Evolutionary conservation across 345 rosid genomes (phyloP), one percentile per base, ranked within the genome.

Genomic region (Melaleuca quinquenervia): DNA sequence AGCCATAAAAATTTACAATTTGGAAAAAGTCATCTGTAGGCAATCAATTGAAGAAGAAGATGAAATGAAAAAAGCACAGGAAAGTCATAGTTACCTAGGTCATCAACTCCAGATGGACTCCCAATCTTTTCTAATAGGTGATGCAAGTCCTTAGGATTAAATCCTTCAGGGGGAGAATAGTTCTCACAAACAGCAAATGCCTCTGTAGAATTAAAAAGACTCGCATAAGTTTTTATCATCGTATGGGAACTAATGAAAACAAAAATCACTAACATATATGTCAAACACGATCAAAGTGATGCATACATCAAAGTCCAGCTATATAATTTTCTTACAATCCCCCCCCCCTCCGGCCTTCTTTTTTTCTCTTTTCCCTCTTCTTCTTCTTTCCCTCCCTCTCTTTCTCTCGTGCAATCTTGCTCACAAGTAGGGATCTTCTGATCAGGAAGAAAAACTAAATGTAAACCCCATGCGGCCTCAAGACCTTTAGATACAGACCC

Each of bases 171-270:
- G 55, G 98, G 98, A 60, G 96, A 91, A 92, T 94, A 96, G 87
- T 97, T 97, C 85, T 97, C 99, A 60, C 99, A 97, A 56, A 95
- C 97, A 11, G 98, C 98, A 86, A 97, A 97, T 83, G 99, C 98
- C 96, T 97, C 99, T 96, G 91, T 84, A 55, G 44, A 50, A 22
- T 29, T 80, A 52, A 80, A 15, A 82, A 49, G 9, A 54, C 18
- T 44, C n/a, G 21, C 45, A 1, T 16, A 80, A 64, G 76, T 32
- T 64, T 64, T 29, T 64, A 64, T 64, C 76, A 15, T 64, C 16
- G 21, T 27, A 15, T 14, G 29, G 41, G 41, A 62, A 27, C 75
- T 62, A 27, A 62, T 62, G 75, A 29, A 62, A 29, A 62, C 5
- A 29, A 62, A 62, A 62, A 62, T 32, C 76, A 64, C 9, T 1